Conservation (phyloP, 768 basidiomycete genomes). For the Nidularia sp. region DNA sequence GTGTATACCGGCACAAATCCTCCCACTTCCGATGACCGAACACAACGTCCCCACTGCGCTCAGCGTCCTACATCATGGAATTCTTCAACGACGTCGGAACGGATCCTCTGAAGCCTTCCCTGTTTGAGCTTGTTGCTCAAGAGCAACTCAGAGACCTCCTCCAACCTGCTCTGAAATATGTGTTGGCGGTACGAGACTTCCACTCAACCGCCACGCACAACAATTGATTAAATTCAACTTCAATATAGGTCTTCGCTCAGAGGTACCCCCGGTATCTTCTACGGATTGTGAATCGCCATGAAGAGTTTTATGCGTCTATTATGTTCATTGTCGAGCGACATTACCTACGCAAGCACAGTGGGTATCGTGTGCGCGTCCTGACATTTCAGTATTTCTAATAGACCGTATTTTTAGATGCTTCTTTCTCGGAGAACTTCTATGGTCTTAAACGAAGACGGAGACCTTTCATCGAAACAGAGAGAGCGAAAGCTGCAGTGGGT, state of each 20-base stretch:
- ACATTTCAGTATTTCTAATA: constrained; percentile 2
- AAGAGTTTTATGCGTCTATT: constrained; percentile 89
- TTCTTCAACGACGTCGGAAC: constrained; percentile 77
- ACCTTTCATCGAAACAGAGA: constrained; percentile 67
- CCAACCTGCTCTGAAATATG: constrained; percentile 93
- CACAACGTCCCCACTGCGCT: too few species aligned
- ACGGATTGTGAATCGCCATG: constrained; percentile 88
- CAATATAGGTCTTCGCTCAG: constrained; percentile 86
- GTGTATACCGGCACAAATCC: too few species aligned
- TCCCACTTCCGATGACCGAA: too few species aligned
- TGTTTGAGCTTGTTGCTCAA: constrained; percentile 91
- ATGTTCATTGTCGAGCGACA: constrained; percentile 90
- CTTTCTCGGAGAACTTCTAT: constrained; percentile 96
- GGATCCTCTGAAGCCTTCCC: constrained; percentile 71
- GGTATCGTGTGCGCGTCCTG: constrained; percentile 15
- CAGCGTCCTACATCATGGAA: constrained; percentile 46
- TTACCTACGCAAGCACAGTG: constrained; percentile 85
- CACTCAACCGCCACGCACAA: background rate
- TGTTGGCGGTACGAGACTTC: constrained; percentile 66
- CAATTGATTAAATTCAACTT: background rate
- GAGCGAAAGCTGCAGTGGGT: constrained; percentile 64
- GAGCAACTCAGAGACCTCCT: constrained; percentile 90
- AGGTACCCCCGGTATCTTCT: constrained; percentile 90
- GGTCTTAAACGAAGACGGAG: constrained; percentile 77
- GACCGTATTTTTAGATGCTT: constrained; percentile 57